A percentile compares a stretch with the other conserved stretches of the same genome.
These are phyloP conservation scores for Neonectria faginata DNA, from an alignment of 2,329 filamentous ascomycete species.

Conservation along the genomic window DNA sequence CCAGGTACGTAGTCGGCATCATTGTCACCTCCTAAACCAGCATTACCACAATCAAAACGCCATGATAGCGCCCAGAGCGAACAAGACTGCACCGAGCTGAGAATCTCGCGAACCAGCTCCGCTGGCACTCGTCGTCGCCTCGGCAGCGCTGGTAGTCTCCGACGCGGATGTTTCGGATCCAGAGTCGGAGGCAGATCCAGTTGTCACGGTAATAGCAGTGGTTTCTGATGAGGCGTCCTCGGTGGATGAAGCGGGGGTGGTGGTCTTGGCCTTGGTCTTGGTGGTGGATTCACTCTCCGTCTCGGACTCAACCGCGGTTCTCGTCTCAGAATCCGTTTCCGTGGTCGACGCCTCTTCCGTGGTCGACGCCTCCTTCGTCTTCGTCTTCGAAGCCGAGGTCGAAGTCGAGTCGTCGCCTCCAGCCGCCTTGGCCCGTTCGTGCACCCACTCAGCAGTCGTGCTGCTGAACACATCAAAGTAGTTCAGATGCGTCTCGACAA, in stretches of 20 bases:
- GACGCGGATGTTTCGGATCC: constrained; percentile 6
- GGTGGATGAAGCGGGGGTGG: background rate
- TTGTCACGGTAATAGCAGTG: background rate
- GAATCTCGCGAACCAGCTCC: background rate
- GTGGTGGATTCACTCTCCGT: constrained; percentile 8
- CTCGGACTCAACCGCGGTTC: background rate
- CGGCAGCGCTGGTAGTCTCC: background rate
- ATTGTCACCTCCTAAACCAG: background rate
- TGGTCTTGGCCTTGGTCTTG: background rate
- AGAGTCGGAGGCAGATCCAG: background rate
- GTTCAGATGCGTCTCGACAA: constrained; percentile 50
- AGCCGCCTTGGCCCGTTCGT: constrained; percentile 18
- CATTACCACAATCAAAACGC: constrained; percentile 1
- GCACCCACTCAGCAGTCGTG: constrained; percentile 35
- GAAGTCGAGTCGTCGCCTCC: constrained; percentile 1
- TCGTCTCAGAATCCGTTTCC: background rate
- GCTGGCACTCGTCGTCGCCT: constrained; percentile 5
- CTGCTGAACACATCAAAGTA: constrained; percentile 51
- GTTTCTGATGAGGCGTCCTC: background rate
- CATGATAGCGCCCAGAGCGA: constrained; percentile 10
- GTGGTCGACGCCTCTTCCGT: constrained; percentile 5
- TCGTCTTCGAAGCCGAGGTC: background rate
- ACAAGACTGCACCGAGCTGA: constrained; percentile 14
- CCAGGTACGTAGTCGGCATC: background rate
- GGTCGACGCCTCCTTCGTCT: constrained; percentile 4